Conservation (phyloP, 352 stramenopile genomes). For the Phytophthora niederhauseri region DNA sequence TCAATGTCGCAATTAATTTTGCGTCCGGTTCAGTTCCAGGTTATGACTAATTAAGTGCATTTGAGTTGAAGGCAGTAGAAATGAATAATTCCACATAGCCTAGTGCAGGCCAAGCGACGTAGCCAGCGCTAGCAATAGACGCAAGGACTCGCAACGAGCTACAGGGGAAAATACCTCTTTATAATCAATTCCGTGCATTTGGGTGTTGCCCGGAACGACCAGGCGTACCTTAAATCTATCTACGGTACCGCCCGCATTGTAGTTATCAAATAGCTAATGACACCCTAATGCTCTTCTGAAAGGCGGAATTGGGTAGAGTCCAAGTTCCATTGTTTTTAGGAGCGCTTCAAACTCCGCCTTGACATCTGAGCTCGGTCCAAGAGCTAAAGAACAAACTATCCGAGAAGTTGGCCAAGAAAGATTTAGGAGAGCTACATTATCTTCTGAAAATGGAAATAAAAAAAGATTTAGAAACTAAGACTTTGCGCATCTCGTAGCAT, state of each 20-base stretch:
- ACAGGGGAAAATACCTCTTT: slow-evolving; percentile 11
- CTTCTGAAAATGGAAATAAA: slow-evolving; percentile 19
- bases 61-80: too few species aligned
- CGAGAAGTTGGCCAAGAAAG: too few species aligned
- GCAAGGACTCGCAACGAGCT: slow-evolving; percentile 8
- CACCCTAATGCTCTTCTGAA: slow-evolving; percentile 3
- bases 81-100: too few species aligned
- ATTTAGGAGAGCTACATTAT: too few species aligned
- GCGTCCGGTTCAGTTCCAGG: too few species aligned
- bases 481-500: neutral
- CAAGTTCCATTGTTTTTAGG: neutral
- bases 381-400: too few species aligned
- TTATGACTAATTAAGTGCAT: too few species aligned
- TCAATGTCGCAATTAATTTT: too few species aligned
- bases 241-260: neutral
- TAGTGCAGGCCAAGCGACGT: neutral
- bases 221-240: neutral
- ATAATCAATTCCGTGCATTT: slow-evolving; percentile 23
- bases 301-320: neutral
- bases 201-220: neutral
- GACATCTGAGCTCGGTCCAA: too few species aligned
- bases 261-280: slow-evolving; percentile 18
- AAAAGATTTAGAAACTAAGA: slow-evolving; percentile 4
- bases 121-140: neutral
- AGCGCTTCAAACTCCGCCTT: neutral